Base-by-base conservation (phyloP, 2,329 filamentous ascomycete genomes). In the Endoconidiophora polonica region DNA sequence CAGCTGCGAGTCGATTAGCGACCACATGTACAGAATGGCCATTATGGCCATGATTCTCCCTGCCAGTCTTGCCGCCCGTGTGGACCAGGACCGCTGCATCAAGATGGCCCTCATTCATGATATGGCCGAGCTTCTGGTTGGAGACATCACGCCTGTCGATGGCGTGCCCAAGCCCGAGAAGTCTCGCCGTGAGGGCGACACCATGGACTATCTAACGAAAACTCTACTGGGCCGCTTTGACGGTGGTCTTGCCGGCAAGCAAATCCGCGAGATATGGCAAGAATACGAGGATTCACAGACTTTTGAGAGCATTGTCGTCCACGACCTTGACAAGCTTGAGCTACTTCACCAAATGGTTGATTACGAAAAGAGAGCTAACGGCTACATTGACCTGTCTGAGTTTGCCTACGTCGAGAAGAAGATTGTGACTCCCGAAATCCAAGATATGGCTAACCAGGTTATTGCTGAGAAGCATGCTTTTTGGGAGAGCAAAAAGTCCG, bases 21-120 rank as follows among this genome's bases (percentile, higher is more conserved):
- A 98, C 68, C 91, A 98, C 73, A 98, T 98, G 91, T 98, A 96
- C 68, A 87, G 91, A 67, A 98, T 98, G 91, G 86, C 88, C 46
- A 76, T 98, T 57, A 86, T 98, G 64, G 87, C 86, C 56, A 85
- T 98, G 80, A 77, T 95, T 56, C 87, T 86, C 2, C 90, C 91
- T 1, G 73, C 84, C 0, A 67, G 81, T 1, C 76, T 95, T 9
- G 72, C 79, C 2, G 66, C 77, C 0, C 75, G 74, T 38, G 71
- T 96, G 59, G 83, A 96, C 62, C 73, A 94, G 38, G 66, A 74
- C 23, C 81, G 80, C 58, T 98, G 91, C 71, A 90, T 86, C 59
- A 86, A 86, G 67, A 95, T 98, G 88, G 90, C 87, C 23, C 74
- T 98, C 33, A 71, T 98, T 42, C 91, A 98, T 69, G 91, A 98